Conservation (phyloP, 257 asterid species). For the Verbascum thapsus region DNA sequence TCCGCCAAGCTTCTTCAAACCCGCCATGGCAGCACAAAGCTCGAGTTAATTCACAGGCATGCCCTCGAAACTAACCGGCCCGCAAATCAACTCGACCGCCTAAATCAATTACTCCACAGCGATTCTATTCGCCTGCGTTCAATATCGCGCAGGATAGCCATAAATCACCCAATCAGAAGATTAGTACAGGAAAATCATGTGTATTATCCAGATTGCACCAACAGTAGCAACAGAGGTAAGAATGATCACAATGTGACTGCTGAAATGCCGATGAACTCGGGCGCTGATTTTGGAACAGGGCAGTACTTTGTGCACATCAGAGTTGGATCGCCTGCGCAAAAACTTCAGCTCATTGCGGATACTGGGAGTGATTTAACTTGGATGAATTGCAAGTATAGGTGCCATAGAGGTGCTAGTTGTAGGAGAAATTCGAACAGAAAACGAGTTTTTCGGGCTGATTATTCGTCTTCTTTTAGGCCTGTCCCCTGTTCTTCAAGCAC, state of each 20-base stretch:
- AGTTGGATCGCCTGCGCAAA: conserved; percentile 54
- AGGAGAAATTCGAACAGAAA: conserved; percentile 10
- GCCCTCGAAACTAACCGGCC: not conserved
- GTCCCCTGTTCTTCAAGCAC: conserved; percentile 53
- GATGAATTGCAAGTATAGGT: conserved; percentile 46
- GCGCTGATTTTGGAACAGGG: conserved; percentile 54
- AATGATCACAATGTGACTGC: conserved; percentile 23
- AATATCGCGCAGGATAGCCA: conserved; percentile 28
- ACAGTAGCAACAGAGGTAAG: conserved; percentile 22
- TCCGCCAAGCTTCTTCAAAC: not conserved
- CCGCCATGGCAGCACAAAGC: conserved; percentile 26
- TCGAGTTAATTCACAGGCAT: conserved; percentile 42
- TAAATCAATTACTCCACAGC: conserved; percentile 29
- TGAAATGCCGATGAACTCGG: conserved; percentile 42
- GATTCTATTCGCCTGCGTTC: conserved; percentile 40
- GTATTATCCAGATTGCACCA: conserved; percentile 25
- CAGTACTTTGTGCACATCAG: conserved; percentile 52
- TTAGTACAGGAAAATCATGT: conserved; percentile 14
- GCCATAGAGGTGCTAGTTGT: conserved; percentile 34
- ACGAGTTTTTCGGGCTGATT: conserved; percentile 45
- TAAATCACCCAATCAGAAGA: conserved; percentile 21
- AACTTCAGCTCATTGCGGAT: conserved; percentile 46
- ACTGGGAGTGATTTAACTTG: conserved; percentile 72
- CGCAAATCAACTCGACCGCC: conserved; percentile 22
- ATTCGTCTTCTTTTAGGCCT: conserved; percentile 45